Conservation (phyloP, 1,139 yeast species). For the Hansenula sp. region DNA sequence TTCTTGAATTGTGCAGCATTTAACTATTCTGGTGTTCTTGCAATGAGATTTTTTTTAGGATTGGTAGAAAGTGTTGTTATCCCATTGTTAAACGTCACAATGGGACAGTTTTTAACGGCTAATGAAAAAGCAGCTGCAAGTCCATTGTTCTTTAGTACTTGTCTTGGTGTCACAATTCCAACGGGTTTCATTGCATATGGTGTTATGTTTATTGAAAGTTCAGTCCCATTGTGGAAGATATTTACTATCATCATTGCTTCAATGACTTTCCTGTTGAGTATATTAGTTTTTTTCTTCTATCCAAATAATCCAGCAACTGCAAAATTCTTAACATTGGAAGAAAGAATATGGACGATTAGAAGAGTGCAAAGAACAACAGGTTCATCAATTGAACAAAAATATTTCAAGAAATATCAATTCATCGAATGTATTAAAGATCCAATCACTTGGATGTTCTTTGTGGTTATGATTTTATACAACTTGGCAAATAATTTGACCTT, state of each 20-base stretch:
- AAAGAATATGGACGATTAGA: slow-evolving; percentile 37
- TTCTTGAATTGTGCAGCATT: slow-evolving; percentile 33
- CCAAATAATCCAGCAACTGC: slow-evolving; percentile 40
- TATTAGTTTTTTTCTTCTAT: slow-evolving; percentile 27
- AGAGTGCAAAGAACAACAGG: slow-evolving; percentile 33
- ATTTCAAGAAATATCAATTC: slow-evolving; percentile 36
- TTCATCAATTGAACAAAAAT: slow-evolving; percentile 37
- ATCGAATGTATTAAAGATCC: slow-evolving; percentile 40
- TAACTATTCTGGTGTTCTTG: slow-evolving; percentile 36
- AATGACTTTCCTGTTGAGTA: slow-evolving; percentile 29
- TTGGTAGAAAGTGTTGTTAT: slow-evolving; percentile 35
- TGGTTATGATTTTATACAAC: slow-evolving; percentile 34
- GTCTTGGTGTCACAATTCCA: slow-evolving; percentile 36
- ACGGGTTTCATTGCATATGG: slow-evolving; percentile 40
- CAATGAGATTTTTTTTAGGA: slow-evolving; percentile 38
- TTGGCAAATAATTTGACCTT: slow-evolving; percentile 41
- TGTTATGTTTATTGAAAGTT: slow-evolving; percentile 25
- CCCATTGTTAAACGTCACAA: slow-evolving; percentile 32
- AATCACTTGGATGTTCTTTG: slow-evolving; percentile 37
- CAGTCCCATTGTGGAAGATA: slow-evolving; percentile 31
- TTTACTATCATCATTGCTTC: slow-evolving; percentile 38
- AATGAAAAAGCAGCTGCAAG: slow-evolving; percentile 32
- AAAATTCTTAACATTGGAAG: slow-evolving; percentile 30
- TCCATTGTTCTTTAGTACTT: slow-evolving; percentile 32
- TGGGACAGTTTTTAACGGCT: slow-evolving; percentile 36